Evolutionary conservation across 148 eudicot genomes (phyloP).

Genomic region (Arbutus unedo): DNA sequence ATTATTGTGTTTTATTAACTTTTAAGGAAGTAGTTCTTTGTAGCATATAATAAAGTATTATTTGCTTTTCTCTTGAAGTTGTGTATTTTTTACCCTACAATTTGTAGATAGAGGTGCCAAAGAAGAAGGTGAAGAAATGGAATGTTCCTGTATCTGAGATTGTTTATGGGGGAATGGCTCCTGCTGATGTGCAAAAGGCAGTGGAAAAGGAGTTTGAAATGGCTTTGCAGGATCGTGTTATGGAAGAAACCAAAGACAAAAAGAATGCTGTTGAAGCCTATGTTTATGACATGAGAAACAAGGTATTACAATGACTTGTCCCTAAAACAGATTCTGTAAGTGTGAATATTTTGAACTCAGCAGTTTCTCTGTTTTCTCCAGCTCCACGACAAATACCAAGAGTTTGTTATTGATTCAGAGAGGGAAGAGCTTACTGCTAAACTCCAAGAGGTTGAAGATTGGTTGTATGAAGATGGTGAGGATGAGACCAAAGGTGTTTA

Average conservation of each 20-base stretch:
- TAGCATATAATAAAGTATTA: neutral
- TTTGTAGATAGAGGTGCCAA: conserved; percentile 60
- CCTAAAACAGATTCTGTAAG: neutral
- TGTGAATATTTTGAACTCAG: conserved; percentile 1
- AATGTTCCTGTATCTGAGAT: conserved; percentile 61
- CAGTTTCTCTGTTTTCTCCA: conserved; percentile 20
- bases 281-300: conserved; percentile 90
- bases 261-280: conserved; percentile 93
- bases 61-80: neutral
- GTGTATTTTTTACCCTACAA: neutral
- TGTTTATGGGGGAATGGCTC: conserved; percentile 60
- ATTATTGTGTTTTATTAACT: neutral
- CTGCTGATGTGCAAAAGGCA: conserved; percentile 67
- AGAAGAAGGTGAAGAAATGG: conserved; percentile 80
- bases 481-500: conserved; percentile 92
- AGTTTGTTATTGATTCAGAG: conserved; percentile 66
- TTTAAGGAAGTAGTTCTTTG: neutral
- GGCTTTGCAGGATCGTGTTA: conserved; percentile 90
- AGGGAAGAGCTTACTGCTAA: conserved; percentile 61
- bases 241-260: conserved; percentile 90
- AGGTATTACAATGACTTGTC: conserved; percentile 36
- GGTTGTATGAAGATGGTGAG: conserved; percentile 97
- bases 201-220: conserved; percentile 92
- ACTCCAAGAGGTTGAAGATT: conserved; percentile 87
- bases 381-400: conserved; percentile 77